phyloP scores from a whole-genome alignment of 306 rosid genomes.

The Fragaria nilgerrensis region DNA sequence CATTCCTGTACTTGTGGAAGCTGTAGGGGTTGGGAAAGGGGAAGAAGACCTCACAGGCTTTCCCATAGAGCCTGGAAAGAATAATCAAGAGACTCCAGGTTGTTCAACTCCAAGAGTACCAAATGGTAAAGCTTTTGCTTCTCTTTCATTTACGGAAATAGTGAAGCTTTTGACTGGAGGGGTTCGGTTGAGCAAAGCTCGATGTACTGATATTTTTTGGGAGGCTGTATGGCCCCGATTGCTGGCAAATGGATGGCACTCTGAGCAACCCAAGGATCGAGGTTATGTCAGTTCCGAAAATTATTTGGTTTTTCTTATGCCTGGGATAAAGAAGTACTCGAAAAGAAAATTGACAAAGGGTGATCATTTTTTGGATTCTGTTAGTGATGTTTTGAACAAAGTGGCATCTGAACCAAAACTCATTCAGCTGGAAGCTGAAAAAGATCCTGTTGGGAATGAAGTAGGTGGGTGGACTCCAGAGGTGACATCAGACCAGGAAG shows the following conservation, averaged over 20 bases:
- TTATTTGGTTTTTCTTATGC: constrained; percentile 62
- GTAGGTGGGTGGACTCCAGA: constrained; percentile 37
- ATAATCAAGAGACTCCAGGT: constrained; percentile 28
- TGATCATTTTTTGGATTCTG: constrained; percentile 69
- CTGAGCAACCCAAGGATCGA: constrained; percentile 64
- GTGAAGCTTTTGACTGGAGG: constrained; percentile 62
- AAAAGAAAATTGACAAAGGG: constrained; percentile 70
- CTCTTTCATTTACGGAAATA: constrained; percentile 59
- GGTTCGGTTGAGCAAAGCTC: constrained; percentile 64
- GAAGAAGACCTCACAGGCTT: constrained; percentile 69
- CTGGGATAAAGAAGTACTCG: constrained; percentile 71
- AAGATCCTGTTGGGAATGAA: constrained; percentile 37
- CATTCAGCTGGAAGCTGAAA: constrained; percentile 60
- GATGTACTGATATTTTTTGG: constrained; percentile 74
- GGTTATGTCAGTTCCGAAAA: constrained; percentile 45
- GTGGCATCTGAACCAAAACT: constrained; percentile 73
- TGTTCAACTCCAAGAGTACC: constrained; percentile 29
- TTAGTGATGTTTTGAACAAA: constrained; percentile 72
- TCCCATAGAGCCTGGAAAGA: constrained; percentile 50
- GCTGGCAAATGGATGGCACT: constrained; percentile 80
- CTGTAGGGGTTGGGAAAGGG: constrained; percentile 65
- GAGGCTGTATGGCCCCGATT: constrained; percentile 94
- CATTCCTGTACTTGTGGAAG: constrained; percentile 60
- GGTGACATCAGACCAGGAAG: constrained; percentile 45
- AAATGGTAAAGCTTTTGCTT: constrained; percentile 54